A percentile compares a stretch with the other conserved stretches of the same genome.
phyloP scores from a whole-genome alignment of 371 early-diverging fungal genomes.

The Synchytrium microbalum region DNA sequence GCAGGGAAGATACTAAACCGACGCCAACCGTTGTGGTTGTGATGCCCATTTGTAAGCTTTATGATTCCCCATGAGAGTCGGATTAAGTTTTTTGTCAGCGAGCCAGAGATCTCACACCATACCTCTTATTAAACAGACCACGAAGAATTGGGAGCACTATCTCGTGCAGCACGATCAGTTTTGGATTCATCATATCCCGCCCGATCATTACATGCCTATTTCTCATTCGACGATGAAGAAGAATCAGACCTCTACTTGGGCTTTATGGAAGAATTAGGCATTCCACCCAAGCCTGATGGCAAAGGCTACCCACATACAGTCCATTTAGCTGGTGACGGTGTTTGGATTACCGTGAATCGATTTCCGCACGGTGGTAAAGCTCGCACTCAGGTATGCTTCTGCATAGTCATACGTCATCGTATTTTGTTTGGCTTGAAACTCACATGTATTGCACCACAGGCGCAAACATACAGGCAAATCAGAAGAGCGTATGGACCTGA shows the following conservation, averaged over 20 bases:
- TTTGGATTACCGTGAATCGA: constrained; percentile 23
- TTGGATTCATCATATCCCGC: constrained; percentile 13
- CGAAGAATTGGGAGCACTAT: constrained; percentile 16
- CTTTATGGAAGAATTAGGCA: constrained; percentile 9
- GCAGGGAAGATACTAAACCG: no score
- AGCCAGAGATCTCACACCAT: no score
- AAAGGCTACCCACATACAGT: constrained; percentile 1
- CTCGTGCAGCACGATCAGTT: constrained; percentile 10
- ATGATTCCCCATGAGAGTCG: no score
- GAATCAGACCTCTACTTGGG: constrained; percentile 5
- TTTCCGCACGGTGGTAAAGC: constrained; percentile 39
- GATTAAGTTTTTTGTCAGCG: no score
- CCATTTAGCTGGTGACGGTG: constrained; percentile 5
- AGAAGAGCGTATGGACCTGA: no score
- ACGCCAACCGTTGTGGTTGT: no score
- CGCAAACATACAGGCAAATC: no score
- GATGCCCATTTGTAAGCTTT: no score
- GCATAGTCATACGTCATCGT: constrained; percentile 11
- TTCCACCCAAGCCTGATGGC: not conserved
- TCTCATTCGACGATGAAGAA: constrained; percentile 14
- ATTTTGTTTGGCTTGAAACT: constrained; percentile 15
- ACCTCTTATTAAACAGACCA: no score
- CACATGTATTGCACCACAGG: no score
- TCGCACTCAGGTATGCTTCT: constrained; percentile 26
- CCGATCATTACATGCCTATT: constrained; percentile 8